Percentiles rank a stretch among this genome's conserved stretches.
Evolutionary conservation across 345 rosid genomes (phyloP).

Genomic region (Acer campestre): DNA sequence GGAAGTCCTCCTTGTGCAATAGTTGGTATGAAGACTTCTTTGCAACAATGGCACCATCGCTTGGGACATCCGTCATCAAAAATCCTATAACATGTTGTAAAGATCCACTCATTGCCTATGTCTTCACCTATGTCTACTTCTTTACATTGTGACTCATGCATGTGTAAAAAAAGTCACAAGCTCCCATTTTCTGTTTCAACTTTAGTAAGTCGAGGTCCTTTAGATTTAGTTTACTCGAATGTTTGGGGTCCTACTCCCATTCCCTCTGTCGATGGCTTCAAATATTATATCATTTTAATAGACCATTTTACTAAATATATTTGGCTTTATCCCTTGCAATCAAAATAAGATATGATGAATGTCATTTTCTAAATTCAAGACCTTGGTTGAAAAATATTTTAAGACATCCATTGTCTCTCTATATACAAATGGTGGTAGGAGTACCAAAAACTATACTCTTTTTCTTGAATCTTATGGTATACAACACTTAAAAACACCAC

Average conservation of each 20-base stretch:
- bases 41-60: neutral
- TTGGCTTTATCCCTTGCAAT: no score
- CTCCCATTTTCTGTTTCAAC: neutral
- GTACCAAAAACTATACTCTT: neutral
- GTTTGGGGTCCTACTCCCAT: no score
- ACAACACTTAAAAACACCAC: neutral
- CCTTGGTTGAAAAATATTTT: neutral
- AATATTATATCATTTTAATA: no score
- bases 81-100: neutral
- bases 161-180: neutral
- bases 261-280: no score
- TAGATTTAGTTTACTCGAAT: neutral
- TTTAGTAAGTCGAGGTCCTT: neutral
- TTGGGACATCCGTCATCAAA: neutral
- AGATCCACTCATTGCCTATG: neutral
- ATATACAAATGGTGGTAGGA: neutral
- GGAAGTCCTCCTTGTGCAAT: neutral
- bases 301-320: no score
- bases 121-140: neutral
- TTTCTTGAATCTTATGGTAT: neutral
- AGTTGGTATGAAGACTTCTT: neutral
- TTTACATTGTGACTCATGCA: neutral
- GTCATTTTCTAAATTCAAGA: neutral
- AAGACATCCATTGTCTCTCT: neutral
- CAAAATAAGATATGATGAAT: neutral